phyloP scores from a whole-genome alignment of 306 rosid species.

The Cucurbita moschata region DNA sequence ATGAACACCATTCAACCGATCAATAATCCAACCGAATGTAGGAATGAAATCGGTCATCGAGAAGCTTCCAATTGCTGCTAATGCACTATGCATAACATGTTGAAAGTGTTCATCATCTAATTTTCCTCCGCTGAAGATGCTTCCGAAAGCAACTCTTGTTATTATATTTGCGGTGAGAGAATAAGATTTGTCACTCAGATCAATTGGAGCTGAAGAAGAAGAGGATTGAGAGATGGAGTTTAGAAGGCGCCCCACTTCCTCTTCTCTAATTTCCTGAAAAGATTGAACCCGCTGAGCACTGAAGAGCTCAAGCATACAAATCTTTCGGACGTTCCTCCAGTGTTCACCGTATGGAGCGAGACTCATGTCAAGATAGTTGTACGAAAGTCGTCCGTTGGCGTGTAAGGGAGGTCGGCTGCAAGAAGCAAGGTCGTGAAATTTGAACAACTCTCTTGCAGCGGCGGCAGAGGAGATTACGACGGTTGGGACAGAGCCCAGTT shows the following conservation, averaged over 20 bases:
- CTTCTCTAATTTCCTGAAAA: slow-evolving; percentile 12
- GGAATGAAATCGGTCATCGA: slow-evolving; percentile 10
- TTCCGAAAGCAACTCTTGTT: slow-evolving; percentile 30
- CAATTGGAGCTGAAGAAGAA: neutral
- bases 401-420: slow-evolving; percentile 12
- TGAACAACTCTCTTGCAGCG: slow-evolving; percentile 12
- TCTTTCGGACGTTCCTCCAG: neutral
- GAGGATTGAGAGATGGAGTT: slow-evolving; percentile 1
- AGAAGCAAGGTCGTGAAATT: slow-evolving; percentile 13
- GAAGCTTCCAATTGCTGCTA: slow-evolving; percentile 21
- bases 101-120: slow-evolving; percentile 5
- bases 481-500: neutral
- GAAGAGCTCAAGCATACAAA: slow-evolving; percentile 9
- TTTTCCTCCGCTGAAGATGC: neutral
- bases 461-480: neutral
- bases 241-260: slow-evolving; percentile 15
- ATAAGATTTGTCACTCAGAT: neutral
- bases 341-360: slow-evolving; percentile 6
- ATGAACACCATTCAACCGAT: neutral
- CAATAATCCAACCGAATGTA: neutral
- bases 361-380: slow-evolving; percentile 2
- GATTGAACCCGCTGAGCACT: slow-evolving; percentile 20
- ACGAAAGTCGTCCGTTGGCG: neutral
- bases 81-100: slow-evolving; percentile 3
- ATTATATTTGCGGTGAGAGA: neutral